Conservation (phyloP, 805 yeast genomes). For the Starmerella stigmatis region DNA sequence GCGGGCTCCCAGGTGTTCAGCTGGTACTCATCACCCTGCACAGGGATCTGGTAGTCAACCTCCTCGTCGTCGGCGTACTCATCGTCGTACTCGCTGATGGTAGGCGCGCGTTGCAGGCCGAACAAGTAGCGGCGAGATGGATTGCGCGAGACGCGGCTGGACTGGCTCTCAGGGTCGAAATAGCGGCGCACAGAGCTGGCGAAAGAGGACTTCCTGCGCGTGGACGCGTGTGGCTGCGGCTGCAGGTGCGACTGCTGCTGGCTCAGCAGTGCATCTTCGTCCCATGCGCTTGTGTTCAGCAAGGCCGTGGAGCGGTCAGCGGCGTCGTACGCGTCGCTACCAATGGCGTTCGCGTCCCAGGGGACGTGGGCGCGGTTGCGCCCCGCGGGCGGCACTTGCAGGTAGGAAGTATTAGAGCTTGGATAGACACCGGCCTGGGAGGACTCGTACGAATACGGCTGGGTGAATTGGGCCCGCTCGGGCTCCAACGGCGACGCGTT, state of each 20-base stretch:
- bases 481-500: constrained; percentile 2
- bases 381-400: background rate
- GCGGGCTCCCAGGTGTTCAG: constrained; percentile 27
- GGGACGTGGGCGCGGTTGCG: constrained; percentile 1
- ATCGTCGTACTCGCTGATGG: constrained; percentile 22
- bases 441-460: background rate
- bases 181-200: constrained; percentile 12
- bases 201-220: constrained; percentile 12
- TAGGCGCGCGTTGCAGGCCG: constrained; percentile 10
- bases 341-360: constrained; percentile 16
- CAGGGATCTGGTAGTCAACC: constrained; percentile 31
- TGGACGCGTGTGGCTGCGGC: background rate
- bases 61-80: constrained; percentile 15
- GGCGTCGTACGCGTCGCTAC: constrained; percentile 2
- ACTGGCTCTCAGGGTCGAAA: constrained; percentile 16
- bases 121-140: constrained; percentile 13
- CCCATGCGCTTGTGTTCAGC: background rate
- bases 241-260: background rate
- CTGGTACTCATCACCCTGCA: constrained; percentile 32
- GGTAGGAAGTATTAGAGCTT: background rate
- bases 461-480: constrained; percentile 1
- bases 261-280: constrained; percentile 1
- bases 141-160: constrained; percentile 4
- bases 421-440: background rate
- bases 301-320: constrained; percentile 1